Percentiles rank a stretch among this genome's conserved stretches.
Evolutionary conservation across 495 filamentous ascomycete species (phyloP).

Genomic region (Neurospora tetraspora): DNA sequence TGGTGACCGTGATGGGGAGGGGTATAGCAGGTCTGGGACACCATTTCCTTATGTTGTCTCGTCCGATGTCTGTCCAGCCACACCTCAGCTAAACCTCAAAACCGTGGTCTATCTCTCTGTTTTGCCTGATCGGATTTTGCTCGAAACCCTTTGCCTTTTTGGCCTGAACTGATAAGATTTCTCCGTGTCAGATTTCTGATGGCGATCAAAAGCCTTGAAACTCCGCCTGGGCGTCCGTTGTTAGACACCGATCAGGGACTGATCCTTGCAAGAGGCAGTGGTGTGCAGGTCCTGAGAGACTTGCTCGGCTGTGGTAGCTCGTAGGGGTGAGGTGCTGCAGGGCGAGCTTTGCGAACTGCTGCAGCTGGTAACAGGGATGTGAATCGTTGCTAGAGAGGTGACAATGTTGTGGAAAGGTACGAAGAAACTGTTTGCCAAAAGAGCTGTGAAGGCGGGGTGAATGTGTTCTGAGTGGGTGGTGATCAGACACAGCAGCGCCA

Average conservation of each 20-base stretch:
- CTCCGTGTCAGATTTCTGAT: not conserved
- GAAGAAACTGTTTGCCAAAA: not conserved
- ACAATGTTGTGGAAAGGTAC: not conserved
- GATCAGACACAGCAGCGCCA: not conserved
- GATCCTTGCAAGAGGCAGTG: conserved; percentile 8
- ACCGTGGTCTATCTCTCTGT: not conserved
- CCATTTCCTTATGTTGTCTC: conserved; percentile 21
- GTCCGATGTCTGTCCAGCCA: conserved; percentile 8
- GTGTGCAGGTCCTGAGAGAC: not conserved
- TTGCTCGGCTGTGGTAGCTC: not conserved
- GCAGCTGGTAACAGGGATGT: not conserved
- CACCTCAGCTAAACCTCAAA: not conserved
- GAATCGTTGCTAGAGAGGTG: not conserved
- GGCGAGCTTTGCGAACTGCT: not conserved
- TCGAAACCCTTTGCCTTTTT: not conserved
- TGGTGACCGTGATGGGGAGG: conserved; percentile 15
- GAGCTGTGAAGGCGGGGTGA: not conserved
- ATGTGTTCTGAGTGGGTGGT: not conserved
- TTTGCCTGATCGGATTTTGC: not conserved
- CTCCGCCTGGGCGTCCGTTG: not conserved
- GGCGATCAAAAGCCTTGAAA: not conserved
- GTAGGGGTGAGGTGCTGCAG: not conserved
- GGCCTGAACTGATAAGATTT: not conserved
- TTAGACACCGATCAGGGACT: conserved; percentile 7
- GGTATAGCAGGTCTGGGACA: conserved; percentile 29